These are phyloP conservation scores for Sicyos baderoa DNA, from an alignment of 306 rosid species.

Conservation along the genomic window DNA sequence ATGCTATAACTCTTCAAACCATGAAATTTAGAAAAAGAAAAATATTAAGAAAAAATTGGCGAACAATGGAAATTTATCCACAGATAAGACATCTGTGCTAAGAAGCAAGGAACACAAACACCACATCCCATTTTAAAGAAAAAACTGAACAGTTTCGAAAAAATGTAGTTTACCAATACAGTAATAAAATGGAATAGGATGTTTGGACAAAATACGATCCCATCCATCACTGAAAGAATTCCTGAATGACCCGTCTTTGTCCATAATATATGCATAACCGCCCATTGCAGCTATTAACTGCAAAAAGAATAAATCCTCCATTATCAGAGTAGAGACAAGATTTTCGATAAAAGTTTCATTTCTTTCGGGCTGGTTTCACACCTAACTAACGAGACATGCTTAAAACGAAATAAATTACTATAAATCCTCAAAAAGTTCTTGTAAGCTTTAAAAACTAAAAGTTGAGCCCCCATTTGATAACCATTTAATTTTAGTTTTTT, in stretches of 20 bases:
- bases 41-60: neutral
- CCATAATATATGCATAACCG: slow-evolving; percentile 88
- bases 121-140: slow-evolving; percentile 11
- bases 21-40: neutral
- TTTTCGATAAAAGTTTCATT: neutral
- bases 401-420: no score
- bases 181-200: slow-evolving; percentile 93
- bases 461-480: no score
- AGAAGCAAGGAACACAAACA: no score
- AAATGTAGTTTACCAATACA: slow-evolving; percentile 59
- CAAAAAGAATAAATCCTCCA: slow-evolving; percentile 16
- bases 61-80: neutral
- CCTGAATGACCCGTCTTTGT: slow-evolving; percentile 89
- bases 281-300: slow-evolving; percentile 81
- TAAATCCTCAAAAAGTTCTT: no score
- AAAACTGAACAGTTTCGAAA: neutral
- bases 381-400: no score
- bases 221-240: slow-evolving; percentile 91
- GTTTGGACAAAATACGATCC: slow-evolving; percentile 91
- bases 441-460: no score
- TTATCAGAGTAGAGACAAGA: slow-evolving; percentile 17
- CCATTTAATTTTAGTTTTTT: no score
- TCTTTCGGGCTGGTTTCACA: no score
- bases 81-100: neutral
- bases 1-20: neutral